Evolutionary conservation across 1,284 basidiomycete species (phyloP).

Genomic region (Jaminaea rosea): DNA sequence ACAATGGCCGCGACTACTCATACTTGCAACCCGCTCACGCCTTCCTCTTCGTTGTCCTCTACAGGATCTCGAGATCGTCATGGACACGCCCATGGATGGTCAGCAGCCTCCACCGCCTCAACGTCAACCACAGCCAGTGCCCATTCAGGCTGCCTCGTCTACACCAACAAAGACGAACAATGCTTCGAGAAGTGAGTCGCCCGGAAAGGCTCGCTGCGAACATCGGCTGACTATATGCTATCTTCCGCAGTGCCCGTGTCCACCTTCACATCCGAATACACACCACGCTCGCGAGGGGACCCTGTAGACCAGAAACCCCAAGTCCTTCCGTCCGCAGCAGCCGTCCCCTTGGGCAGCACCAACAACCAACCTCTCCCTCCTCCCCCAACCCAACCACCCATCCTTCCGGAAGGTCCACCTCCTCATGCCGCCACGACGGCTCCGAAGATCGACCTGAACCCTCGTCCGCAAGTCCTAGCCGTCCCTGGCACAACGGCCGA

Average conservation of each 20-base stretch:
- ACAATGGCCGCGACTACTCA: no score
- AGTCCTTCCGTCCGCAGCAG: neutral
- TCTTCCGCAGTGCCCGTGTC: no score
- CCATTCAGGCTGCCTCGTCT: no score
- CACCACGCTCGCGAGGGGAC: slow-evolving; percentile 50
- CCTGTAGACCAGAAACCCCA: neutral
- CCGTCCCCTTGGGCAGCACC: neutral
- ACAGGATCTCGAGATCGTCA: slow-evolving; percentile 47
- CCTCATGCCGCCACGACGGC: slow-evolving; percentile 33
- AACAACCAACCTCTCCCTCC: neutral
- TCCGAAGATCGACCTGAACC: slow-evolving; percentile 21
- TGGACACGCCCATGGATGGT: slow-evolving; percentile 35
- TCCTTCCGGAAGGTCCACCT: slow-evolving; percentile 29
- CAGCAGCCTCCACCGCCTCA: slow-evolving; percentile 26
- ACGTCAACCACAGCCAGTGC: neutral
- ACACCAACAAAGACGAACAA: no score
- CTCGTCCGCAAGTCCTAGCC: neutral
- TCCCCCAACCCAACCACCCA: neutral
- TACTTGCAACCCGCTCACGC: neutral
- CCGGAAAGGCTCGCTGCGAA: no score
- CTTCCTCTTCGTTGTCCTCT: neutral
- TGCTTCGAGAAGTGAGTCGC: no score
- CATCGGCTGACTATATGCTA: no score
- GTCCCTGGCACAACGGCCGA: slow-evolving; percentile 53
- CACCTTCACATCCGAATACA: slow-evolving; percentile 79